Evolutionary conservation across 257 asterid genomes (phyloP), one percentile per base, ranked within the genome.

Genomic region (Scutellaria galericulata): DNA sequence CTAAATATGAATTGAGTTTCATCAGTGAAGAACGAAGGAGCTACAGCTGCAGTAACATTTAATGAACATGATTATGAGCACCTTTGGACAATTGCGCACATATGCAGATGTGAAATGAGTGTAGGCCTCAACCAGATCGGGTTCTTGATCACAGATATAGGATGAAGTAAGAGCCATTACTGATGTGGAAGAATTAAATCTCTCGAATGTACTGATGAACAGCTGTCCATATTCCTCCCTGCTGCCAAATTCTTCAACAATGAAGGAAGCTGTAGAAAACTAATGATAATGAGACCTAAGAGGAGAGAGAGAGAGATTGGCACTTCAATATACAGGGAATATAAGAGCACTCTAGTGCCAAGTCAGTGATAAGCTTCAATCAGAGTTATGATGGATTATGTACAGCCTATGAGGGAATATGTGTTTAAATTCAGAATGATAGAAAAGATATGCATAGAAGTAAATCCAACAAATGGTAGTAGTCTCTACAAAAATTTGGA

Each of bases 71-170:
- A 73, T 37, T 55, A 55, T 50, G 51, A 66, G 73, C 81, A 92
- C 98, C 98, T 92, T 86, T 10, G 84, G 83, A 66, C 91, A 88
- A 80, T 83, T 78, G 76, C 89, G 93, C 71, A 90, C 86, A 75
- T 81, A 92, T 56, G 85, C 82, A 73, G 96, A 86, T 35, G 96
- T 87, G 66, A 90, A 90, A 88, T 72, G 85, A 69, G 90, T 73
- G 81, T 90, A 92, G 66, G 98, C 96, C 83, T 92, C 98, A 52
- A 88, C 96, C 82, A 92, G 78, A 84, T 90, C 98, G 18, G 96
- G 98, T 81, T 92, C 98, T 86, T 92, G 96, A 78, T 92, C 98
- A 74, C 98, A 92, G 75, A 92, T 86, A 68, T 89, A 92, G 41
- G 98, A 92, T 65, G 98, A 92, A 77, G 88, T 88, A 77, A 92